Percentiles rank a stretch among this genome's conserved stretches.
Conservation (phyloP, 2,329 filamentous ascomycete genomes). For the Aspergillus brasiliensis region DNA sequence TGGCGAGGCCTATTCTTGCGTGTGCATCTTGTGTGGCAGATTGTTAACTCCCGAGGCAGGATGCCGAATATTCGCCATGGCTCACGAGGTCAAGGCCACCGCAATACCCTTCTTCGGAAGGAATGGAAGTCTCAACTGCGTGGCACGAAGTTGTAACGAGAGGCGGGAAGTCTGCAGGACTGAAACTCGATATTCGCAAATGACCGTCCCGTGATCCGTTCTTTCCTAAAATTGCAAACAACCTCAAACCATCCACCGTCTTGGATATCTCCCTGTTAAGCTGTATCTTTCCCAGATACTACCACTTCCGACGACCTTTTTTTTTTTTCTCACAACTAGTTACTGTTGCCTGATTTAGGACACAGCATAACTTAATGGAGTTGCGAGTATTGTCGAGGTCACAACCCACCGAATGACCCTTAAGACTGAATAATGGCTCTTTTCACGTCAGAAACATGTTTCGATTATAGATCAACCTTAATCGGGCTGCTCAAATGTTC, state of each 20-base stretch:
- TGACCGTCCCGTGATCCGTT: not conserved
- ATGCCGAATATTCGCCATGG: not conserved
- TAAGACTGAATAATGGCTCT: not conserved
- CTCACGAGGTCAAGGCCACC: not conserved
- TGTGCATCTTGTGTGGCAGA: not conserved
- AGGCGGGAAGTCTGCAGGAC: not conserved
- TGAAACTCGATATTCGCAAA: not conserved
- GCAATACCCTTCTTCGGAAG: not conserved
- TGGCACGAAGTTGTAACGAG: not conserved
- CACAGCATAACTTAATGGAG: not conserved
- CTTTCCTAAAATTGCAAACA: not conserved
- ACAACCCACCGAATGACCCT: not conserved
- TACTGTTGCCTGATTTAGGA: not conserved
- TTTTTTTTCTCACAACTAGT: not conserved
- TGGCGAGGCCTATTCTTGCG: not conserved
- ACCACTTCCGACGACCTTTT: not conserved
- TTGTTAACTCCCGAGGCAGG: not conserved
- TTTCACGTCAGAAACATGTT: not conserved
- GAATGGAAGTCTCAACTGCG: not conserved
- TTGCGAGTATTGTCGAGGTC: not conserved
- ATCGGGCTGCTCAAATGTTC: not conserved
- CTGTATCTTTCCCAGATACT: not conserved
- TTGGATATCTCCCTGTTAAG: not conserved
- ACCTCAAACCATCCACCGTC: not conserved
- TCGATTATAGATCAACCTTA: not conserved